Evolutionary conservation across 164 flowering plant genomes (phyloP).

Genomic region (Taxillus chinensis): DNA sequence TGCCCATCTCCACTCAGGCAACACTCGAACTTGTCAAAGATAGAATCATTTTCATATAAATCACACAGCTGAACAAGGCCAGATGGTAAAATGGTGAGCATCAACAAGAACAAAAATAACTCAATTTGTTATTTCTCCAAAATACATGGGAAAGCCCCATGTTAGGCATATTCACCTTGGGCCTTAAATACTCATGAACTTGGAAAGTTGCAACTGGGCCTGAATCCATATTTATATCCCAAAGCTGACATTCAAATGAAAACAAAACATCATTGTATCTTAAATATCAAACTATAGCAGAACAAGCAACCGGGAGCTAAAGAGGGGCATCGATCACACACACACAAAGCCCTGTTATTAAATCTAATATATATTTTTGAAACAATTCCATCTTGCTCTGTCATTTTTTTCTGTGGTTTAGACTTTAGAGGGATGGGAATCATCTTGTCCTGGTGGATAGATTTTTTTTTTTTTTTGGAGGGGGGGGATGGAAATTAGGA

Average conservation of each 20-base stretch:
- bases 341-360: too few species aligned
- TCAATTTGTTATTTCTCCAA: neutral
- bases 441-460: too few species aligned
- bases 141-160: neutral
- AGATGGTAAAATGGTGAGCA: neutral
- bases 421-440: too few species aligned
- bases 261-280: neutral
- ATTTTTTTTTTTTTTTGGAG: too few species aligned
- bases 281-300: neutral
- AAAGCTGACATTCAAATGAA: constrained; percentile 36
- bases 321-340: too few species aligned
- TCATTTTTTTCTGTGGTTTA: too few species aligned
- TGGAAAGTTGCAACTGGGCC: constrained; percentile 58
- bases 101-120: neutral
- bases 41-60: constrained; percentile 55
- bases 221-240: constrained; percentile 70
- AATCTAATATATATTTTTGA: too few species aligned
- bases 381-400: too few species aligned
- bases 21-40: constrained; percentile 76
- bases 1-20: constrained; percentile 52
- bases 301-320: neutral
- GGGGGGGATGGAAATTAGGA: too few species aligned
- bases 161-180: constrained; percentile 39
- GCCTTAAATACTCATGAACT: constrained; percentile 64
- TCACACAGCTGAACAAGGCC: constrained; percentile 43